Percentiles rank a stretch among this genome's conserved stretches.
Evolutionary conservation across 345 rosid species (phyloP).

Genomic region (Erucastrum elatum): DNA sequence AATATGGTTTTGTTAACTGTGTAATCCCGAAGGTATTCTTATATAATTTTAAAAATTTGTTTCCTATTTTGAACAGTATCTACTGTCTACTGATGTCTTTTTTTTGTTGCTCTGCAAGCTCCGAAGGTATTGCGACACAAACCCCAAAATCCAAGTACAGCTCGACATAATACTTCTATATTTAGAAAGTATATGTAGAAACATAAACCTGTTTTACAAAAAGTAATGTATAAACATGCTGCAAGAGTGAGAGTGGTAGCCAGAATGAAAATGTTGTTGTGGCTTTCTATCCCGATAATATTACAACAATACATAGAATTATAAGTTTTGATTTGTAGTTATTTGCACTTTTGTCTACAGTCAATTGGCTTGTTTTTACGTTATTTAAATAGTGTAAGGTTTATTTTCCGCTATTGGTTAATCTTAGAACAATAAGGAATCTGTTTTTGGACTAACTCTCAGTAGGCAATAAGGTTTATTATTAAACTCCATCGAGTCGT

Average conservation of each 20-base stretch:
- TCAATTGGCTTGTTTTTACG: background rate
- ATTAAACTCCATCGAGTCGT: constrained; percentile 6
- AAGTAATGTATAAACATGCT: background rate
- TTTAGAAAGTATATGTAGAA: constrained; percentile 11
- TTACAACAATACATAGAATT: background rate
- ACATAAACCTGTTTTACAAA: background rate
- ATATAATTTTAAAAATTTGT: background rate
- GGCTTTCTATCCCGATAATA: background rate
- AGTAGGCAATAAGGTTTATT: background rate
- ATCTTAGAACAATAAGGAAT: constrained; percentile 13
- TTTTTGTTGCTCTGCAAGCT: background rate
- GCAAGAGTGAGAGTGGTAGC: background rate
- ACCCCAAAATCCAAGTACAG: constrained; percentile 27
- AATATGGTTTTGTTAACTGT: background rate
- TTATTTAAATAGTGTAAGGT: background rate
- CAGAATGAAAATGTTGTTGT: background rate
- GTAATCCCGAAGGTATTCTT: background rate
- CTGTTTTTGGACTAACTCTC: background rate
- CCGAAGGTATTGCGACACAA: constrained; percentile 1
- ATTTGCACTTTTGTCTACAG: background rate
- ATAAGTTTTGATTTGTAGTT: background rate
- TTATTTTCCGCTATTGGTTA: background rate
- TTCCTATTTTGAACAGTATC: background rate
- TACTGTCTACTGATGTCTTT: background rate
- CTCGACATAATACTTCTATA: background rate